phyloP scores from a whole-genome alignment of 148 eudicot species.

The Nyssa sinensis region DNA sequence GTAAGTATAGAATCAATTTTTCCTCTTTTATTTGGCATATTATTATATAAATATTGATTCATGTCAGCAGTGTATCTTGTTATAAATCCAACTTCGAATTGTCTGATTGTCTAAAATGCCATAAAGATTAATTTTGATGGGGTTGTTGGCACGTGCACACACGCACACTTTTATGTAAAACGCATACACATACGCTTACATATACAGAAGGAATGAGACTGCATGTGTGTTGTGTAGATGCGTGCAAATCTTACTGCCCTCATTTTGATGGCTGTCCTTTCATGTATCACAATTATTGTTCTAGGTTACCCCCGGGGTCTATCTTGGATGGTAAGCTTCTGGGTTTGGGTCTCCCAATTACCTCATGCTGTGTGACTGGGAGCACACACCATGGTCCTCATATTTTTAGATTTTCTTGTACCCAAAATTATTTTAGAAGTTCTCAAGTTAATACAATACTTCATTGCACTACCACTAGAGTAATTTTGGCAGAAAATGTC shows the following conservation, averaged over 20 bases:
- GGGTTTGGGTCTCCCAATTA: background rate
- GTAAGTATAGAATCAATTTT: conserved; percentile 34
- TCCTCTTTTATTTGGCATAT: background rate
- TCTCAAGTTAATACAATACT: no score
- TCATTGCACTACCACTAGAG: no score
- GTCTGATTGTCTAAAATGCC: background rate
- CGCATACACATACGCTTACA: no score
- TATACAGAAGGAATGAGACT: no score
- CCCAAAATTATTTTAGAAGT: background rate
- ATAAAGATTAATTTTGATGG: background rate
- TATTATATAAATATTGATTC: background rate
- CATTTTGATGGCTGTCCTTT: background rate
- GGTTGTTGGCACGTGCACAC: no score
- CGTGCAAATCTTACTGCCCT: background rate
- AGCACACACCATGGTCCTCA: no score
- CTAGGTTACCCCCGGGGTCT: no score
- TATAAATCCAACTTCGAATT: background rate
- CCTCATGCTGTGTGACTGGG: background rate
- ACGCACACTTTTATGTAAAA: background rate
- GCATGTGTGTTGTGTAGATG: background rate
- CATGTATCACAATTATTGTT: no score
- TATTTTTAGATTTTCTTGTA: no score
- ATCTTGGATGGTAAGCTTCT: no score
- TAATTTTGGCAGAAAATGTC: conserved; percentile 4
- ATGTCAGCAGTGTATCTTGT: background rate